Base-by-base conservation (phyloP, 2,329 filamentous ascomycete species). In the Lachnellula arida region DNA sequence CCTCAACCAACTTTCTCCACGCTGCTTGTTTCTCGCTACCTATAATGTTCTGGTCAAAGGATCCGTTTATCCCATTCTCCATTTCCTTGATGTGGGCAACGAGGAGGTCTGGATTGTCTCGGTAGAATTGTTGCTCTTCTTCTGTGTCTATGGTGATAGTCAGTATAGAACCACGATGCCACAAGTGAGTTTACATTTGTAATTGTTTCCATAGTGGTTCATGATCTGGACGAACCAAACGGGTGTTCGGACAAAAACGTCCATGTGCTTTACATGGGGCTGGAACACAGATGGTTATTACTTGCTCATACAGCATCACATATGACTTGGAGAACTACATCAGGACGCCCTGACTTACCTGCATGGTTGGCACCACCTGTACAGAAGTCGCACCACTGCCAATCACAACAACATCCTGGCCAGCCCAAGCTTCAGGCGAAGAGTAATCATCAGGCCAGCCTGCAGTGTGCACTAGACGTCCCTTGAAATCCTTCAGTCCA, bases 191-290 rank as follows among this genome's bases (percentile, higher is more conserved):
- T 75, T 72, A 61, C 76, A 32, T 4, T 11, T 32, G 9, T 32
- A 9, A 12, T 32, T 76, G 25, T 72, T 65, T 3, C 75, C 77
- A 32, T 68, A 72, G 61, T 76, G 76, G 58, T 74, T 74, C 0
- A 75, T 75, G 51, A 80, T 73, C 12, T 76, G 49, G 66, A 65
- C 42, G 1, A 81, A 73, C 78, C 78, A 81, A 0, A 76, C 75
- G 1, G 76, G 75, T 14, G 77, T 74, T 7, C 78, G 73, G 49
- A 81, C 76, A 57, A 80, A 80, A 11, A 74, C 77, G 4, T 74
- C 78, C 9, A 78, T 70, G 40, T 76, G 73, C 7, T 71, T 66
- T 47, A 74, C 75, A 34, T 72, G 64, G 0, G 76, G 71, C 54
- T 77, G 75, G 3, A 32, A 32, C 8, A 9, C 9, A 32, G 28